phyloP scores from a whole-genome alignment of 208 protist genomes.

The Leptomonas seymouri region DNA sequence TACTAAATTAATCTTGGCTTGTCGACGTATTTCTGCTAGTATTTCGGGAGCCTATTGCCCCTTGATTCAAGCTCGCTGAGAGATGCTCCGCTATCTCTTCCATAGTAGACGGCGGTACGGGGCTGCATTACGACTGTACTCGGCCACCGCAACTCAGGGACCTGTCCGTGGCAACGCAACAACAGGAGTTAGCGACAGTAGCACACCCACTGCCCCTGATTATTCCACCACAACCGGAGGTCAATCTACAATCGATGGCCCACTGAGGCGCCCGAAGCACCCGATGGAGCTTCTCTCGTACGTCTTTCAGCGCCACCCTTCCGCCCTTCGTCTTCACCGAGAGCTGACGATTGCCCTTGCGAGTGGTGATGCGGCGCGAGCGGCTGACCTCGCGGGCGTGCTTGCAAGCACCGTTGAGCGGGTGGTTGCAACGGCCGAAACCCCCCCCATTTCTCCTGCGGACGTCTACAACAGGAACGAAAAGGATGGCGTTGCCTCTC shows the following conservation, averaged over 20 bases:
- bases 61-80: background rate
- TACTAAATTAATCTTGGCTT: too few species aligned
- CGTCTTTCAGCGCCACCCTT: slow-evolving; percentile 74
- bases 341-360: slow-evolving; percentile 77
- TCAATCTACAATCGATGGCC: background rate
- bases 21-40: too few species aligned
- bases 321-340: slow-evolving; percentile 66
- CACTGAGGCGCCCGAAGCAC: slow-evolving; percentile 10
- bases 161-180: too few species aligned
- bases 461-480: too few species aligned
- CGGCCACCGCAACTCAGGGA: too few species aligned
- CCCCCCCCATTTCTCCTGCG: background rate
- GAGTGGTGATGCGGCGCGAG: slow-evolving; percentile 54
- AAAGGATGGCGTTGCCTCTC: too few species aligned
- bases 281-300: slow-evolving; percentile 70
- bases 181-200: background rate
- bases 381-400: slow-evolving; percentile 67
- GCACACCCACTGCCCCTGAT: background rate
- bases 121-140: background rate
- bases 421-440: slow-evolving; percentile 5
- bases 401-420: slow-evolving; percentile 59
- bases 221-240: too few species aligned
- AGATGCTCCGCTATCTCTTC: slow-evolving; percentile 15
- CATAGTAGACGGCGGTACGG: background rate
- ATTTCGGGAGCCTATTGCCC: too few species aligned